These are phyloP conservation scores for Penicillium waksmanii DNA, from an alignment of 495 filamentous ascomycete genomes.

Conservation along the genomic window DNA sequence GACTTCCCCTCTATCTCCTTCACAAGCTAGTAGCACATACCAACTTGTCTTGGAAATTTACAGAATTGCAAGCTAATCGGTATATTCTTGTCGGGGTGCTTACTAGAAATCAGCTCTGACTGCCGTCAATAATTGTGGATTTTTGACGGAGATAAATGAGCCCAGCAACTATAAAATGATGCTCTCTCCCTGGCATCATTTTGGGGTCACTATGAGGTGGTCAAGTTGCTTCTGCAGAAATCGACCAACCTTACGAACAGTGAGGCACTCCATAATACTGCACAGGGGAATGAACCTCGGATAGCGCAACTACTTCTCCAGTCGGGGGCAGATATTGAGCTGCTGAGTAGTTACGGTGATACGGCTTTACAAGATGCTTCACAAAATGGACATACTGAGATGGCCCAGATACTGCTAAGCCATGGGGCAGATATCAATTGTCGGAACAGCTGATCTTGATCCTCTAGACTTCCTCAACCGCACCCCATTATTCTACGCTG, in stretches of 20 bases:
- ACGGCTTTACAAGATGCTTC: background rate
- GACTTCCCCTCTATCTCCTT: too few species aligned
- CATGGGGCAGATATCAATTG: background rate
- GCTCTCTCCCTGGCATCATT: background rate
- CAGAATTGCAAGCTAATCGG: too few species aligned
- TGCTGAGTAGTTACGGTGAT: too few species aligned
- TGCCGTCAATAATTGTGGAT: too few species aligned
- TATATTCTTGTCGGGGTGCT: too few species aligned
- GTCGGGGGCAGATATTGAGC: background rate
- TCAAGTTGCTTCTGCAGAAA: slow-evolving; percentile 5
- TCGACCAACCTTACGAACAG: background rate
- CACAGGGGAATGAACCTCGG: background rate
- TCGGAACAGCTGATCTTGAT: background rate
- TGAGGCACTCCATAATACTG: background rate
- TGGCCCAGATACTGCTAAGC: background rate
- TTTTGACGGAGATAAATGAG: too few species aligned
- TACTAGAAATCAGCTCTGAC: too few species aligned
- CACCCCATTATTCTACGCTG: slow-evolving; percentile 3
- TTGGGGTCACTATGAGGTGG: slow-evolving; percentile 3
- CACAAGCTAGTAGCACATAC: too few species aligned
- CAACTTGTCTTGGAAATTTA: too few species aligned
- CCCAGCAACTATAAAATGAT: too few species aligned
- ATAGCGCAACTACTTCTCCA: slow-evolving; percentile 1
- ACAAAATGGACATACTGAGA: background rate
- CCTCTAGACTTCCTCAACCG: background rate